A percentile compares a stretch with the other conserved stretches of the same genome.
Conservation (phyloP, 2,329 filamentous ascomycete species). For the Penicillium sp. region DNA sequence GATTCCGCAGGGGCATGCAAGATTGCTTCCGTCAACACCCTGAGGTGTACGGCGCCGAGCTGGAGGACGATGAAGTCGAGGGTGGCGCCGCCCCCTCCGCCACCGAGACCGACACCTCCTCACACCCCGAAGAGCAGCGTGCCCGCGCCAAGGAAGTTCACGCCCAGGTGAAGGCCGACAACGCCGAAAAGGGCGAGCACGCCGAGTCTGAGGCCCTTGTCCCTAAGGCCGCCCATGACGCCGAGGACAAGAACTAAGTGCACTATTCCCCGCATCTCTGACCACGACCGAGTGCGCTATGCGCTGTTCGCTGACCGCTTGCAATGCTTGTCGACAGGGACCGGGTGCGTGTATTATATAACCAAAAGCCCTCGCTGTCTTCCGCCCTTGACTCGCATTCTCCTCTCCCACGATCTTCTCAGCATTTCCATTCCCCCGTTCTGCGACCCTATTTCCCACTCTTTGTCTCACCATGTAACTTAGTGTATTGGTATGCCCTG, state of each 20-base stretch:
- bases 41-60: slow-evolving; percentile 86
- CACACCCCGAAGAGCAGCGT: slow-evolving; percentile 26
- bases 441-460: slow-evolving; percentile 20
- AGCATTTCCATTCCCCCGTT: slow-evolving; percentile 24
- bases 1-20: slow-evolving; percentile 75
- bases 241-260: slow-evolving; percentile 26
- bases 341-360: slow-evolving; percentile 26
- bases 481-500: slow-evolving; percentile 29
- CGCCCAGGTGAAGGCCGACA: slow-evolving; percentile 23
- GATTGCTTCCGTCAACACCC: slow-evolving; percentile 92
- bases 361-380: slow-evolving; percentile 18
- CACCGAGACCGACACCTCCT: slow-evolving; percentile 25
- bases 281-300: neutral
- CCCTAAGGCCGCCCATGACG: slow-evolving; percentile 52
- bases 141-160: slow-evolving; percentile 23
- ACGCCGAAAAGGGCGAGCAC: slow-evolving; percentile 21
- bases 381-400: slow-evolving; percentile 13
- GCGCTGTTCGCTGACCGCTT: slow-evolving; percentile 1
- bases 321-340: slow-evolving; percentile 11
- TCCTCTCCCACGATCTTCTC: slow-evolving; percentile 16
- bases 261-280: slow-evolving; percentile 2
- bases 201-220: slow-evolving; percentile 47
- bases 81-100: slow-evolving; percentile 31
- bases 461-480: slow-evolving; percentile 24
- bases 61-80: slow-evolving; percentile 61